These are phyloP conservation scores for Xylariaceae sp. DNA, from an alignment of 2,329 filamentous ascomycete genomes.

Conservation along the genomic window DNA sequence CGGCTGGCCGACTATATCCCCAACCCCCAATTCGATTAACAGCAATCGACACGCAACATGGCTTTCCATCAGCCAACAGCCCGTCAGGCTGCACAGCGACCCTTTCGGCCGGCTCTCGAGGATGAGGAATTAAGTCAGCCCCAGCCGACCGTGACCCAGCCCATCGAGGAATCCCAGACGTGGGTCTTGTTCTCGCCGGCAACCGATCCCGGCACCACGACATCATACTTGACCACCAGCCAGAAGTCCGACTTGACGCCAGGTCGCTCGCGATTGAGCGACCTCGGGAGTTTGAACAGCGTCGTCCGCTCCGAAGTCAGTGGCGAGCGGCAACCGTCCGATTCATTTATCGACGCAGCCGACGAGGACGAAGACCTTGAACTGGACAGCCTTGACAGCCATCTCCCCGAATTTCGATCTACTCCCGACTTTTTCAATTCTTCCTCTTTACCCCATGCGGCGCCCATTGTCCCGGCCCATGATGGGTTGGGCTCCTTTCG, in stretches of 20 bases:
- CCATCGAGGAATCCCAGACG: conserved; percentile 73
- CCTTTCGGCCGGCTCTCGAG: conserved; percentile 37
- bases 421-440: conserved; percentile 41
- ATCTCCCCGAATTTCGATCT: conserved; percentile 81
- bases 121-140: conserved; percentile 36
- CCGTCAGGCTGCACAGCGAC: conserved; percentile 48
- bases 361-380: conserved; percentile 65
- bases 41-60: conserved; percentile 35
- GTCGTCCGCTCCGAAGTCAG: conserved; percentile 57
- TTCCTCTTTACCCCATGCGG: conserved; percentile 48
- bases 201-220: conserved; percentile 52
- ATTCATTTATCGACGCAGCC: conserved; percentile 34
- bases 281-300: conserved; percentile 74
- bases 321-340: conserved; percentile 39
- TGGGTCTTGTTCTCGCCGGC: conserved; percentile 92
- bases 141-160: conserved; percentile 31
- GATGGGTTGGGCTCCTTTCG: conserved; percentile 88
- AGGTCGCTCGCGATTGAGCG: conserved; percentile 71
- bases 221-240: conserved; percentile 65
- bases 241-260: conserved; percentile 60
- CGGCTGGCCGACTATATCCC: conserved; percentile 7
- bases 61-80: conserved; percentile 57
- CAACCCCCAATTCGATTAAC: background rate
- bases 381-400: conserved; percentile 89
- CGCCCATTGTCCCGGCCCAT: conserved; percentile 79